phyloP scores from a whole-genome alignment of 805 yeast species.

The Hanseniaspora hatyaiensis region DNA sequence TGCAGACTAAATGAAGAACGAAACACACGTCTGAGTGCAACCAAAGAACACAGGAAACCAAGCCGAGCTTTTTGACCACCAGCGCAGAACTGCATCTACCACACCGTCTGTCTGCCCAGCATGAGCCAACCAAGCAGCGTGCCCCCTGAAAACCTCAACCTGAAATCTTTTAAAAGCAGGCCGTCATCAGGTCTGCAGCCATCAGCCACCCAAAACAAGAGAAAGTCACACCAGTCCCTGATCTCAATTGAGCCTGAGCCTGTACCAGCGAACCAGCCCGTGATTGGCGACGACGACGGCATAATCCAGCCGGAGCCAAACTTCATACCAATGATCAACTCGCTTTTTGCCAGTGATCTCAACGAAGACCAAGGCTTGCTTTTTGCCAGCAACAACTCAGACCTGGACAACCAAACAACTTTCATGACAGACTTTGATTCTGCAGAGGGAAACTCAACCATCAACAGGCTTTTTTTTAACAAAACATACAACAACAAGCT shows the following conservation, averaged over 20 bases:
- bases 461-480: constrained; percentile 7
- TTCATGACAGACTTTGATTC: constrained; percentile 14
- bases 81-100: no score
- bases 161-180: constrained; percentile 8
- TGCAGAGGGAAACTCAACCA: background rate
- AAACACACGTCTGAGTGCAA: no score
- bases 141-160: constrained; percentile 8
- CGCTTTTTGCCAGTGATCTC: background rate
- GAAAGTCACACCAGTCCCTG: constrained; percentile 7
- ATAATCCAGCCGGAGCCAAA: constrained; percentile 14
- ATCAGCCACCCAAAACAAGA: background rate
- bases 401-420: background rate
- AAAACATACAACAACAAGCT: background rate
- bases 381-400: background rate
- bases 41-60: no score
- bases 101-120: no score
- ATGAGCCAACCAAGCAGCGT: no score
- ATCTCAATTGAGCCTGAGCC: constrained; percentile 14
- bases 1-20: no score
- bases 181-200: background rate
- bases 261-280: background rate
- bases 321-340: constrained; percentile 14
- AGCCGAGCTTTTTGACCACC: no score
- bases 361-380: background rate
- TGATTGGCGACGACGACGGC: background rate